Percentiles rank a stretch among this genome's conserved stretches.
Conservation (phyloP, 2,329 filamentous ascomycete genomes). For the Trichoderma arundinaceum region DNA sequence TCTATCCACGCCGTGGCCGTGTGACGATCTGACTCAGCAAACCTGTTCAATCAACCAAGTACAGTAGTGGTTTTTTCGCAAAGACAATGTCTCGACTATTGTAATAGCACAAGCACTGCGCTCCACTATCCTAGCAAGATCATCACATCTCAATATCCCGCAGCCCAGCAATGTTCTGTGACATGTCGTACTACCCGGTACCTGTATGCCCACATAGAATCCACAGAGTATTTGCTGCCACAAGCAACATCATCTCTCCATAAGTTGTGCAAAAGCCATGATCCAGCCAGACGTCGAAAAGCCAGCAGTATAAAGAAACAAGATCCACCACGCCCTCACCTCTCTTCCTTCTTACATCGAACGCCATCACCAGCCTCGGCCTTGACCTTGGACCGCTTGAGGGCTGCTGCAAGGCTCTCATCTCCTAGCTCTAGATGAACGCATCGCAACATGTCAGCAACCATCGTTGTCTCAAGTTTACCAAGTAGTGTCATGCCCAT, state of each 20-base stretch:
- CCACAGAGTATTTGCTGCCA: neutral
- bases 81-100: neutral
- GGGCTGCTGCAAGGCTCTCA: neutral
- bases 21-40: neutral
- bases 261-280: neutral
- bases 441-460: neutral
- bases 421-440: neutral
- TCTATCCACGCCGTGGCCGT: neutral
- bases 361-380: neutral
- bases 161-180: neutral
- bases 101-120: neutral
- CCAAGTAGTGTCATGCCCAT: neutral
- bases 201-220: neutral
- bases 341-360: neutral
- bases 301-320: neutral
- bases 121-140: too few relatives aligned
- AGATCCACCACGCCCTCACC: neutral
- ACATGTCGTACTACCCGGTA: too few relatives aligned
- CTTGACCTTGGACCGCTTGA: conserved; percentile 9
- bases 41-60: neutral
- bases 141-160: neutral
- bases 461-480: too few relatives aligned
- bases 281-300: neutral
- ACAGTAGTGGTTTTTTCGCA: neutral
- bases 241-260: neutral